These are phyloP conservation scores for Anthoceros angustus DNA, from an alignment of 225 moss, liverwort and hornwort species.

Conservation along the genomic window DNA sequence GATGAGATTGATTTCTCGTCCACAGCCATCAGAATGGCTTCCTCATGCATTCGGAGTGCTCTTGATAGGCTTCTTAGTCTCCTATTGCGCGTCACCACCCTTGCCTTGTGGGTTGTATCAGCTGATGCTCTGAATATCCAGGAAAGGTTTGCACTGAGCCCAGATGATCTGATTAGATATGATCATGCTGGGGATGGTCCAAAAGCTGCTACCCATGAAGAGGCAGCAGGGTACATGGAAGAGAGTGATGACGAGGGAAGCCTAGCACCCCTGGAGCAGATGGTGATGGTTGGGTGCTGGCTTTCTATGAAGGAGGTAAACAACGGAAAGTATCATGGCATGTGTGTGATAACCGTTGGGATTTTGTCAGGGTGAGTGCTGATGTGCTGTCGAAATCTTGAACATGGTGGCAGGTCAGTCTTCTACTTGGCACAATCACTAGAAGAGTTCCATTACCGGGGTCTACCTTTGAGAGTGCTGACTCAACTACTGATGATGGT, in stretches of 20 bases:
- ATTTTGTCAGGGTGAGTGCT: too few species aligned
- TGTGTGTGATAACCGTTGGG: too few species aligned
- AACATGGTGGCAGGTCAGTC: constrained; percentile 44
- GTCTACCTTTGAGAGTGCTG: constrained; percentile 15
- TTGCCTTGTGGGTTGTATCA: constrained; percentile 95
- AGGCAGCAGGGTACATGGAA: constrained; percentile 28
- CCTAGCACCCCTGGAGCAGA: constrained; percentile 87
- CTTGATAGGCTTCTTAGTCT: constrained; percentile 73
- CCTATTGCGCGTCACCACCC: constrained; percentile 62
- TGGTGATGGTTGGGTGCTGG: constrained; percentile 99
- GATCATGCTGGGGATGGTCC: constrained; percentile 14
- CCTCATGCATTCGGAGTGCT: constrained; percentile 30
- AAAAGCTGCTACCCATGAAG: constrained; percentile 14
- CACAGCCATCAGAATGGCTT: constrained; percentile 35
- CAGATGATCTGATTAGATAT: neutral
- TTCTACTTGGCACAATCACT: constrained; percentile 22
- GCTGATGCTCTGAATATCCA: constrained; percentile 75
- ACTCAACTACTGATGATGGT: constrained; percentile 13
- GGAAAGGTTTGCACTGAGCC: constrained; percentile 9
- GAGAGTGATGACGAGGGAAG: constrained; percentile 42
- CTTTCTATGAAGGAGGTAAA: constrained; percentile 96
- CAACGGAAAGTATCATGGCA: neutral
- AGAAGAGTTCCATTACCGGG: constrained; percentile 79
- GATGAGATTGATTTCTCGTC: constrained; percentile 89
- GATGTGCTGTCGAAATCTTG: too few species aligned